Base-by-base conservation (phyloP, 352 stramenopile species). In the Phytopythium aichiense region DNA sequence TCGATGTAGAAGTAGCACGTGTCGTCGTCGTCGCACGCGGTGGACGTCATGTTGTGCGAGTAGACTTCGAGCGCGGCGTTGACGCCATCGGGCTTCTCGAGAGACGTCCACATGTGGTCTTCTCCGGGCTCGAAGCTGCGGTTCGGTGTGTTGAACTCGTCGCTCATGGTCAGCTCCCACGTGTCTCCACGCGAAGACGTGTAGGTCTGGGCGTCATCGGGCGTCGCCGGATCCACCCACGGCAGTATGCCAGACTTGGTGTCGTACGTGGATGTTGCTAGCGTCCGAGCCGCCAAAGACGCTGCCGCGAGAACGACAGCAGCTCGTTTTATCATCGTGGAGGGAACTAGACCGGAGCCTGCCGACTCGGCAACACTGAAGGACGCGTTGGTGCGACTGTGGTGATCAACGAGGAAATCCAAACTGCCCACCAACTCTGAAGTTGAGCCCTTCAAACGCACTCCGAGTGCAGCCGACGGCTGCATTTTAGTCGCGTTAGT, bases 11-110 rank as follows among this genome's bases (percentile, higher is more conserved):
- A 66, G 38, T 75, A 75, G 56, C 70, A 76, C 8, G 35, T 68
- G 15, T 55, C 68, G 48, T 65, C 64, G 11, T 73, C 49, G 40
- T 66, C 64, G 43, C 64, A 69, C 42, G 66, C 73, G 31, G 65
- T 69, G 53, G 64, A 74, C 15, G 66, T 64, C 56, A 87, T 91
- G 22, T 67, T 79, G 42, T 76, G 78, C 52, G 91, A 91, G 73
- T 97, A 97, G 67, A 94, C 91, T 46, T 97, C 87, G 30, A 96
- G 72, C 1, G 88, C 89, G 18, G 67, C 73, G 50, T 89, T 89
- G 22, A 81, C 40, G 4, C 40, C 88, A 60, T 97, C 89, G 56
- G 96, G 95, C 59, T 96, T 97, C 56, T 97, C 71, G 56, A 94
- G 71, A 20, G 40, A 45, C 16, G 40, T 45, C 40, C 40, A 45